A percentile compares a stretch with the other conserved stretches of the same genome.
phyloP scores from a whole-genome alignment of 768 basidiomycete species.

The Lanmaoa pseudosensibilis region DNA sequence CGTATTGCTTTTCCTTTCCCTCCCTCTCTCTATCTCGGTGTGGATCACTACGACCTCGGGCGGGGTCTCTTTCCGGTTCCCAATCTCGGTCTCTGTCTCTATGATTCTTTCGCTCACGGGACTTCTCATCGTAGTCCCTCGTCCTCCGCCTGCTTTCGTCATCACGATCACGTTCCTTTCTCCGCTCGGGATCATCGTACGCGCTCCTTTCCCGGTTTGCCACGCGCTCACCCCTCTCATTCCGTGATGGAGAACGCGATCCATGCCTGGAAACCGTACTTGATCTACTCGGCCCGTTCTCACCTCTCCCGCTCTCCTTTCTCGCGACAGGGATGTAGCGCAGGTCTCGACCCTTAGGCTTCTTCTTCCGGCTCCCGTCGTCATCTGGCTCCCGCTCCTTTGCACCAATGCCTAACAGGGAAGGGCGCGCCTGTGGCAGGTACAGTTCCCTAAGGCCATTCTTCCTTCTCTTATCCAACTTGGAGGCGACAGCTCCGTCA shows the following conservation, averaged over 20 bases:
- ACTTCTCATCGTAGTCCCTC: constrained; percentile 11
- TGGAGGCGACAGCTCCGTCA: constrained; percentile 69
- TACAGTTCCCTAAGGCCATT: constrained; percentile 74
- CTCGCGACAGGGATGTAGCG: constrained; percentile 84
- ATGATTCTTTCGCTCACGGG: constrained; percentile 18
- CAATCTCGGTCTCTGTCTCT: constrained; percentile 23
- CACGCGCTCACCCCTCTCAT: constrained; percentile 10
- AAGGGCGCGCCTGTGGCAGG: constrained; percentile 78
- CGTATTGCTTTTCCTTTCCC: neutral
- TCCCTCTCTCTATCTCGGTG: constrained; percentile 30
- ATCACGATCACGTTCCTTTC: constrained; percentile 11
- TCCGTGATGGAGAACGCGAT: constrained; percentile 49
- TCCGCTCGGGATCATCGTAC: constrained; percentile 17
- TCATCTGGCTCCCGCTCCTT: constrained; percentile 79
- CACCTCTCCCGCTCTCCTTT: constrained; percentile 49
- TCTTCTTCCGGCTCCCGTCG: constrained; percentile 61
- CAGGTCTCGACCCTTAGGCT: constrained; percentile 53
- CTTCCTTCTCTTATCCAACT: constrained; percentile 47
- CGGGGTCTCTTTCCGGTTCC: constrained; percentile 29
- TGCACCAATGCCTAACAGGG: constrained; percentile 90
- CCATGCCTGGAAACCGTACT: constrained; percentile 45
- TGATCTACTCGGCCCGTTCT: constrained; percentile 35
- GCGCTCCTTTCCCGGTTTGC: constrained; percentile 10
- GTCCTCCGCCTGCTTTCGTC: constrained; percentile 13
- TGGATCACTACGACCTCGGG: constrained; percentile 30